Conservation (phyloP, 2,329 filamentous ascomycete genomes). For the Trichoderma sp. region DNA sequence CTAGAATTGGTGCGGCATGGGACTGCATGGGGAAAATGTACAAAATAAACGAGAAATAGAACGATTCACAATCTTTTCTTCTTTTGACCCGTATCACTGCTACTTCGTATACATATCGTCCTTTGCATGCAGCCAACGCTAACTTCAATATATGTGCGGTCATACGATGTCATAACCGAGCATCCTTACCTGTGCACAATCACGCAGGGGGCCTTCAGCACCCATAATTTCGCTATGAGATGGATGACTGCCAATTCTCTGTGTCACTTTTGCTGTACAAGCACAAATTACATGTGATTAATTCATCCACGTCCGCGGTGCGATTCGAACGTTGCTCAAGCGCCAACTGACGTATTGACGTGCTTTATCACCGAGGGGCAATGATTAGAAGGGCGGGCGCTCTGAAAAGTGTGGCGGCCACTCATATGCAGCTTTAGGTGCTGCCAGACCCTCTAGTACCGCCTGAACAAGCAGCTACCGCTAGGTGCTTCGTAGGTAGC, state of each 20-base stretch:
- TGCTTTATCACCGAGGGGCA: not conserved
- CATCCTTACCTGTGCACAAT: not conserved
- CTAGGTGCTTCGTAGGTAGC: not conserved
- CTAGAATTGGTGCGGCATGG: slow-evolving; percentile 7
- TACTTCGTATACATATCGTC: too few relatives aligned
- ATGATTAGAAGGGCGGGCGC: not conserved
- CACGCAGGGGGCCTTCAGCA: not conserved
- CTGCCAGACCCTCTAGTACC: not conserved
- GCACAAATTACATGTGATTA: not conserved
- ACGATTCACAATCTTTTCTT: slow-evolving; percentile 24
- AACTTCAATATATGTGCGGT: not conserved
- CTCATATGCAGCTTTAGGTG: not conserved
- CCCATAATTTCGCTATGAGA: not conserved
- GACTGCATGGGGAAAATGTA: slow-evolving; percentile 34
- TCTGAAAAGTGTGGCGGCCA: not conserved
- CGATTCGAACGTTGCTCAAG: not conserved
- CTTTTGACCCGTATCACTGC: not conserved
- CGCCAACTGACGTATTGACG: not conserved
- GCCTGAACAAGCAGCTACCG: not conserved
- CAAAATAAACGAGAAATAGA: slow-evolving; percentile 34
- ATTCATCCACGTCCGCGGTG: not conserved
- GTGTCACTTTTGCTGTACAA: not conserved
- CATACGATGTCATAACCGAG: not conserved
- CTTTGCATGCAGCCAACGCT: not conserved
- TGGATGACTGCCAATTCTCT: not conserved